phyloP scores from a whole-genome alignment of 73 alveolate species.

The Paramecium octaurelia region DNA sequence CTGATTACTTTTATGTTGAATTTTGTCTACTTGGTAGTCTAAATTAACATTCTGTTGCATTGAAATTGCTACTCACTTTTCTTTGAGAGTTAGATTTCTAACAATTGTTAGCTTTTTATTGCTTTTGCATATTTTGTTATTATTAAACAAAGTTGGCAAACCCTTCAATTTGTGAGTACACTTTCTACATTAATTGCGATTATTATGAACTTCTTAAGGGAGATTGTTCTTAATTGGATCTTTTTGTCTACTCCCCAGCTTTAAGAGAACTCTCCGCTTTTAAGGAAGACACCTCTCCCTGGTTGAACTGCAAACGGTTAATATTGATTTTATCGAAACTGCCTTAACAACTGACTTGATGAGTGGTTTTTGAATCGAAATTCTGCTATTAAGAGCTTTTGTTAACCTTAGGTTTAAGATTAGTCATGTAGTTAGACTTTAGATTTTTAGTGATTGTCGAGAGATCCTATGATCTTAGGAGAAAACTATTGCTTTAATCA shows the following conservation, averaged over 20 bases:
- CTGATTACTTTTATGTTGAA: neutral
- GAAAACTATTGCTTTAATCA: neutral
- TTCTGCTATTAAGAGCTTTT: neutral
- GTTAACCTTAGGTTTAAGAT: neutral
- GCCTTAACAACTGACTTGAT: neutral
- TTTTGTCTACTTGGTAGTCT: slow-evolving; percentile 37
- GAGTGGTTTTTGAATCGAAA: neutral
- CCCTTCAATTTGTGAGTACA: neutral
- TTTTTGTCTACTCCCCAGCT: neutral
- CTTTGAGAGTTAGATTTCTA: neutral
- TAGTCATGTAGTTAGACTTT: neutral
- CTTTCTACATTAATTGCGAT: neutral
- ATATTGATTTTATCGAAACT: slow-evolving; percentile 5
- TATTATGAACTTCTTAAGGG: slow-evolving; percentile 6
- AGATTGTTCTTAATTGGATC: neutral
- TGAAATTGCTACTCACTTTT: slow-evolving; percentile 20
- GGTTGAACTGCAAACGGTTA: neutral
- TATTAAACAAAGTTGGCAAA: slow-evolving; percentile 8
- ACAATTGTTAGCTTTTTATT: neutral
- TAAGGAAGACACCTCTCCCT: neutral
- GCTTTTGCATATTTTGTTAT: neutral
- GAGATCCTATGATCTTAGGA: neutral
- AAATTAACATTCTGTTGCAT: neutral
- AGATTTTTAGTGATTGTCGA: neutral
- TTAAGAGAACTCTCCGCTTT: neutral